Evolutionary conservation across 2,329 filamentous ascomycete species (phyloP).

Genomic region (Furcasterigmium sp.): DNA sequence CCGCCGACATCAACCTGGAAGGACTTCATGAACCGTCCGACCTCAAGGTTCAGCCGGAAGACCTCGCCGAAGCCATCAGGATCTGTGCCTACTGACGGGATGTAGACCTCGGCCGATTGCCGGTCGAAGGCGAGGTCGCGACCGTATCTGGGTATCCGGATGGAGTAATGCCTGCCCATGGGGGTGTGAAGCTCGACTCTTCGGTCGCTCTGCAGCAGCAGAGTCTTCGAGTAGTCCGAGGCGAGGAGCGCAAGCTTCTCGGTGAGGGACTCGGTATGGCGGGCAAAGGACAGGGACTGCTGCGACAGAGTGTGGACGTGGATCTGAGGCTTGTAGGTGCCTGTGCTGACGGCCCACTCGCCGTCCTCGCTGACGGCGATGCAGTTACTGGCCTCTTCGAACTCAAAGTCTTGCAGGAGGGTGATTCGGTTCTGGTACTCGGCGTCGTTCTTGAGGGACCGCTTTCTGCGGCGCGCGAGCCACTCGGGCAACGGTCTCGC

Average conservation of each 20-base stretch:
- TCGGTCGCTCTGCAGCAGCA: constrained; percentile 89
- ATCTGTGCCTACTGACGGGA: constrained; percentile 85
- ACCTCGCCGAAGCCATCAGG: constrained; percentile 84
- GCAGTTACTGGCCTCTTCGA: constrained; percentile 90
- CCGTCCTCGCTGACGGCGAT: constrained; percentile 90
- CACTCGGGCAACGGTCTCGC: constrained; percentile 89
- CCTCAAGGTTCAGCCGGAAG: constrained; percentile 85
- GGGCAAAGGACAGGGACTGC: constrained; percentile 85
- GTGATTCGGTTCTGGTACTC: constrained; percentile 94
- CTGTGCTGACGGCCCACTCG: constrained; percentile 76
- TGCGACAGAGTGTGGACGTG: constrained; percentile 95
- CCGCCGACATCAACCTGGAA: constrained; percentile 88
- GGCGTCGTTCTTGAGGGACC: constrained; percentile 84
- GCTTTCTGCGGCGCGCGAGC: constrained; percentile 84
- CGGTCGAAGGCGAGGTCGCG: constrained; percentile 83
- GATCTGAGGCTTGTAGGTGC: constrained; percentile 71
- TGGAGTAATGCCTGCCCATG: constrained; percentile 79
- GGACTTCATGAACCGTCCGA: constrained; percentile 89
- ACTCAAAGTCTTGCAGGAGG: constrained; percentile 94
- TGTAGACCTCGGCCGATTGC: constrained; percentile 74
- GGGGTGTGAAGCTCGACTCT: constrained; percentile 91
- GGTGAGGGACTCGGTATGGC: constrained; percentile 89
- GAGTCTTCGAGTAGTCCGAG: constrained; percentile 85
- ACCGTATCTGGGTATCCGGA: constrained; percentile 88
- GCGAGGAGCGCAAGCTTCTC: constrained; percentile 86